Percentiles rank a stretch among this genome's conserved stretches.
These are phyloP conservation scores for Fragosphaeria purpurea DNA, from an alignment of 2,329 filamentous ascomycete species.

Conservation along the genomic window DNA sequence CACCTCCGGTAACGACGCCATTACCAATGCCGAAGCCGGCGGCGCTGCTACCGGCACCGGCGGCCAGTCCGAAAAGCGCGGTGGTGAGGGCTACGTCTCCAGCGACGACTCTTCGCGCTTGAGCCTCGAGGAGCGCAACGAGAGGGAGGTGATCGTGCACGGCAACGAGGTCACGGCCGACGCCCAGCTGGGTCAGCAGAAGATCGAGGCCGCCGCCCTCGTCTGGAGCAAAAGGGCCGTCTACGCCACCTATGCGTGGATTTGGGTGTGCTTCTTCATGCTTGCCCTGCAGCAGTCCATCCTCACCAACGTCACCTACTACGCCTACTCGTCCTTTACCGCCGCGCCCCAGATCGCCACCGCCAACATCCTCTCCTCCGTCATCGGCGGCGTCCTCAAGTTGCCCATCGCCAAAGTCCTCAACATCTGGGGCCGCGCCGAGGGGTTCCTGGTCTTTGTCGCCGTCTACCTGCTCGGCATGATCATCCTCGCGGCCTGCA, in stretches of 20 bases:
- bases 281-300: slow-evolving; percentile 28
- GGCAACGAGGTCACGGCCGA: slow-evolving; percentile 9
- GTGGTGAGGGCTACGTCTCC: not conserved
- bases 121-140: slow-evolving; percentile 11
- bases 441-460: slow-evolving; percentile 48
- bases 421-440: slow-evolving; percentile 56
- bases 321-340: slow-evolving; percentile 39
- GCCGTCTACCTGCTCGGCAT: slow-evolving; percentile 40
- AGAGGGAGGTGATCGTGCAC: slow-evolving; percentile 9
- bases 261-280: slow-evolving; percentile 32
- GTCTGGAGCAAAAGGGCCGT: slow-evolving; percentile 32
- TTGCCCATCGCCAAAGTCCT: slow-evolving; percentile 57
- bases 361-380: slow-evolving; percentile 41
- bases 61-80: not conserved
- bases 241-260: slow-evolving; percentile 21
- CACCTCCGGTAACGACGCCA: not conserved
- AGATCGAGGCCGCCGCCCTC: slow-evolving; percentile 37
- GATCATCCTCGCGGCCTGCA: slow-evolving; percentile 56
- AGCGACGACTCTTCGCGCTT: slow-evolving; percentile 5
- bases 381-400: slow-evolving; percentile 51
- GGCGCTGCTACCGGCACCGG: not conserved
- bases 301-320: slow-evolving; percentile 31
- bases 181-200: slow-evolving; percentile 35
- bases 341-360: slow-evolving; percentile 45
- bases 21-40: not conserved